A percentile compares a stretch with the other conserved stretches of the same genome.
Evolutionary conservation across 2,329 filamentous ascomycete species (phyloP).

Genomic region (Aspergillus transmontanensis): DNA sequence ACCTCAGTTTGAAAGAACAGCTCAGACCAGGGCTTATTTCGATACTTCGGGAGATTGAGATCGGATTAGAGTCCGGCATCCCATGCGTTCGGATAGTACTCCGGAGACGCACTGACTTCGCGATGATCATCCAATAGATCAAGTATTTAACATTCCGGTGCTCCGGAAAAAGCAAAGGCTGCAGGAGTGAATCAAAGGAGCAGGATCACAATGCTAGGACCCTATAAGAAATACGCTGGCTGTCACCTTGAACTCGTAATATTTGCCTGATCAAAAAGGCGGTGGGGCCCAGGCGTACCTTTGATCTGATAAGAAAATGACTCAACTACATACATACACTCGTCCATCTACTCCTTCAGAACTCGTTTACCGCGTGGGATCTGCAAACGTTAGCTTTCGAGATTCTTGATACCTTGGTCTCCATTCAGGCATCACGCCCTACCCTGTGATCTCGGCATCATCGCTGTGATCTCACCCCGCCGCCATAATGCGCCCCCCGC

Average conservation of each 20-base stretch:
- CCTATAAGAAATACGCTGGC: not conserved
- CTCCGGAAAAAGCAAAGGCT: not conserved
- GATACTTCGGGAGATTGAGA: not conserved
- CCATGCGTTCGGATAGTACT: not conserved
- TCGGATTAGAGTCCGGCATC: not conserved
- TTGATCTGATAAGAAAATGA: not conserved
- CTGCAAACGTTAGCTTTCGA: not conserved
- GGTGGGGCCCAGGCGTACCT: not conserved
- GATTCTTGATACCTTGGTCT: too few species aligned
- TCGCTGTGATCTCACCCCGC: not conserved
- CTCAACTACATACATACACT: not conserved
- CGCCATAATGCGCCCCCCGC: constrained; percentile 44
- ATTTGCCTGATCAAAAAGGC: not conserved
- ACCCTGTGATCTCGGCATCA: not conserved
- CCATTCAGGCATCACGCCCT: not conserved
- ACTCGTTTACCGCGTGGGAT: not conserved
- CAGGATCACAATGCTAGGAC: not conserved
- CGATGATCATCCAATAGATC: not conserved
- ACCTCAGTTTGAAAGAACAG: not conserved
- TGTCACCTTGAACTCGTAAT: not conserved
- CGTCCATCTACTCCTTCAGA: not conserved
- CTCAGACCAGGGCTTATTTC: not conserved
- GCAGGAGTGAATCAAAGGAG: not conserved
- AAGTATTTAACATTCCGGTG: not conserved
- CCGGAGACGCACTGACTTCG: not conserved